Evolutionary conservation across 352 stramenopile genomes (phyloP).

Genomic region (Phytophthora pseudosyringae): DNA sequence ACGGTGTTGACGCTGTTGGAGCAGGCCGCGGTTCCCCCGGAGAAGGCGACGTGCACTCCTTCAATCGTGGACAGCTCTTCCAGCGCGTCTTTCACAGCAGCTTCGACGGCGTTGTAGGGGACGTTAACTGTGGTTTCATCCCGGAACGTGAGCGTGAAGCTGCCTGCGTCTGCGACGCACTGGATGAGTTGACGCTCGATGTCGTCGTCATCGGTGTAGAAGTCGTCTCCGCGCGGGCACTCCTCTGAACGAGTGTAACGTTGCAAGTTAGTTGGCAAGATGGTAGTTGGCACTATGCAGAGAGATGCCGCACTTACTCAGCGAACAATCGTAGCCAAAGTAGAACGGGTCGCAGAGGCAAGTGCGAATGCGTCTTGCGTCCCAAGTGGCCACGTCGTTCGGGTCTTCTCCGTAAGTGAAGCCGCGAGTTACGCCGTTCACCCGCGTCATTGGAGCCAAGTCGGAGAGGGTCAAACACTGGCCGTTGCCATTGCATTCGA

Average conservation of each 20-base stretch:
- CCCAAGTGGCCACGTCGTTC: conserved; percentile 78
- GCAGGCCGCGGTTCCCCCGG: conserved; percentile 40
- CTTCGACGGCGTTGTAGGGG: conserved; percentile 37
- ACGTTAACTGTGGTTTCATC: conserved; percentile 63
- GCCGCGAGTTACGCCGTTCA: conserved; percentile 60
- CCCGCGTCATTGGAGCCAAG: conserved; percentile 53
- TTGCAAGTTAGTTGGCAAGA: conserved; percentile 10
- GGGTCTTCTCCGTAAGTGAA: conserved; percentile 72
- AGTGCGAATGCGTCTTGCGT: conserved; percentile 67
- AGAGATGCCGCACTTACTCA: conserved; percentile 36
- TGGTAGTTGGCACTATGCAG: not conserved
- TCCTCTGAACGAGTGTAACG: conserved; percentile 40
- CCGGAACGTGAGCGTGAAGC: conserved; percentile 73
- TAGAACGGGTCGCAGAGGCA: conserved; percentile 68
- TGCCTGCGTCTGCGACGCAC: conserved; percentile 60
- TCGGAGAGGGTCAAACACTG: conserved; percentile 76
- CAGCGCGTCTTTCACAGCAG: conserved; percentile 51
- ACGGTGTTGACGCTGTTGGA: conserved; percentile 46
- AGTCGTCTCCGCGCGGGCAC: conserved; percentile 76
- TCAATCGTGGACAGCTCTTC: conserved; percentile 52
- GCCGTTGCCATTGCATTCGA: conserved; percentile 78
- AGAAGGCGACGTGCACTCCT: conserved; percentile 53
- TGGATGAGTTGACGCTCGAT: conserved; percentile 71
- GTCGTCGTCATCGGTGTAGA: conserved; percentile 61
- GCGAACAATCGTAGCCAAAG: conserved; percentile 77